Percentiles rank a stretch among this genome's conserved stretches.
phyloP scores from a whole-genome alignment of 2,329 filamentous ascomycete genomes.

The Chlorencoelia australis region DNA sequence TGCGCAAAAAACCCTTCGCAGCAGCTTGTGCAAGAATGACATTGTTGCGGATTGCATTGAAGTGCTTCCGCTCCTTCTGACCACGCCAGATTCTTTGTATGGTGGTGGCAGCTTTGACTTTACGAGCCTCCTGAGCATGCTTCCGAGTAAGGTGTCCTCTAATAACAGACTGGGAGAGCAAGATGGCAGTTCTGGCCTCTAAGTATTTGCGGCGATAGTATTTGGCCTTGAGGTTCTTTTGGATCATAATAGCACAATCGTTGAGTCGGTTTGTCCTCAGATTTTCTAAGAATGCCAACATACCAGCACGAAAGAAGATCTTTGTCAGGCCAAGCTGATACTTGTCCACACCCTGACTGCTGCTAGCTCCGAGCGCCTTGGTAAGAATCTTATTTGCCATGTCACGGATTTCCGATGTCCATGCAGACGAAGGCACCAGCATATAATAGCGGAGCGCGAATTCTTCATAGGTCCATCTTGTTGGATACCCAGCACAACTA shows the following conservation, averaged over 20 bases:
- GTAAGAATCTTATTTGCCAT: conserved; percentile 91
- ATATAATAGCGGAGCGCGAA: conserved; percentile 98
- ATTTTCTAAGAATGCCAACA: conserved; percentile 96
- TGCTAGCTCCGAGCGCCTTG: conserved; percentile 74
- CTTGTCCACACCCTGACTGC: conserved; percentile 70
- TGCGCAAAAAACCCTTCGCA: conserved; percentile 83
- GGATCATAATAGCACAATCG: conserved; percentile 91
- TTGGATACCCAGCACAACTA: conserved; percentile 93
- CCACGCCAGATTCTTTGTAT: conserved; percentile 96
- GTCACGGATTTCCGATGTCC: conserved; percentile 86
- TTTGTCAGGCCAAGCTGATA: conserved; percentile 97
- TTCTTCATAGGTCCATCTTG: conserved; percentile 97
- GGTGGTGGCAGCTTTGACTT: conserved; percentile 76
- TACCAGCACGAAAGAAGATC: conserved; percentile 98
- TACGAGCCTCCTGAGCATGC: conserved; percentile 70
- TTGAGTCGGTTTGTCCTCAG: conserved; percentile 83
- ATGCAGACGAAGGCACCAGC: conserved; percentile 79
- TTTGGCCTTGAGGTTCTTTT: conserved; percentile 94
- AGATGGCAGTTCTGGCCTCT: conserved; percentile 71
- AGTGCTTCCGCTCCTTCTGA: conserved; percentile 76
- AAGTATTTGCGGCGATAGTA: conserved; percentile 91
- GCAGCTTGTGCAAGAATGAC: conserved; percentile 81
- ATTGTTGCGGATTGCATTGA: conserved; percentile 68
- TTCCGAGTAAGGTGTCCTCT: conserved; percentile 71
- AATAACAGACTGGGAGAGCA: conserved; percentile 67